Conservation (phyloP, 495 filamentous ascomycete species). For the Cairneyella variabilis region DNA sequence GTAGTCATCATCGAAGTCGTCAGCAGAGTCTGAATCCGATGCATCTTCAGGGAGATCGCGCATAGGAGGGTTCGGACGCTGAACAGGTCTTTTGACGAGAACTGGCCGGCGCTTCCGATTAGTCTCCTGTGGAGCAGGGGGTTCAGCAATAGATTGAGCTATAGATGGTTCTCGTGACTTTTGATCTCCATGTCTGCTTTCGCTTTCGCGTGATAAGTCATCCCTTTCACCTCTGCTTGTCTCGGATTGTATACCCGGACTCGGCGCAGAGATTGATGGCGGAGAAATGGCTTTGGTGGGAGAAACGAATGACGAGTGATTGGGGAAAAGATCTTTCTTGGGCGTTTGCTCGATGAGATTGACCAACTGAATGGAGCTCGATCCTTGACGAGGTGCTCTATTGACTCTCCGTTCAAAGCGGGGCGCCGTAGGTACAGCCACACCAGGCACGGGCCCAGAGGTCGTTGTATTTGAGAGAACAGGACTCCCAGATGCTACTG, state of each 20-base stretch:
- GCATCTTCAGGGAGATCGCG: constrained; percentile 7
- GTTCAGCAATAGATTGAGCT: neutral
- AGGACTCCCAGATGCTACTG: neutral
- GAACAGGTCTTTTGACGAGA: constrained; percentile 1
- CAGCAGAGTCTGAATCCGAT: constrained; percentile 41
- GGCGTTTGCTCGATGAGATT: neutral
- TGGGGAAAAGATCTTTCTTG: neutral
- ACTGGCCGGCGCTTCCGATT: neutral
- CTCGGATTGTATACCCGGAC: neutral
- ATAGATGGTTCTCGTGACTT: neutral
- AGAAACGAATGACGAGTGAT: neutral
- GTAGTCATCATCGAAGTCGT: constrained; percentile 45
- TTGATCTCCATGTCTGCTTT: too few relatives aligned
- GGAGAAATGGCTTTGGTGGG: neutral
- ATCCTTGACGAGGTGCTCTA: neutral
- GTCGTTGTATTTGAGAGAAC: neutral
- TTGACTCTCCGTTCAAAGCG: neutral
- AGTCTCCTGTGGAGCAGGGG: neutral
- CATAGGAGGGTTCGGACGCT: neutral
- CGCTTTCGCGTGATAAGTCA: too few relatives aligned
- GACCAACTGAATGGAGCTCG: neutral
- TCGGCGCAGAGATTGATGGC: neutral
- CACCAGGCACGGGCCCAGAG: constrained; percentile 9
- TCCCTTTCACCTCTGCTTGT: too few relatives aligned
- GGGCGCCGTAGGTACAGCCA: constrained; percentile 19